Evolutionary conservation across 192 early-diverging fungal genomes (phyloP).

Genomic region (Umbelopsis vinacea): DNA sequence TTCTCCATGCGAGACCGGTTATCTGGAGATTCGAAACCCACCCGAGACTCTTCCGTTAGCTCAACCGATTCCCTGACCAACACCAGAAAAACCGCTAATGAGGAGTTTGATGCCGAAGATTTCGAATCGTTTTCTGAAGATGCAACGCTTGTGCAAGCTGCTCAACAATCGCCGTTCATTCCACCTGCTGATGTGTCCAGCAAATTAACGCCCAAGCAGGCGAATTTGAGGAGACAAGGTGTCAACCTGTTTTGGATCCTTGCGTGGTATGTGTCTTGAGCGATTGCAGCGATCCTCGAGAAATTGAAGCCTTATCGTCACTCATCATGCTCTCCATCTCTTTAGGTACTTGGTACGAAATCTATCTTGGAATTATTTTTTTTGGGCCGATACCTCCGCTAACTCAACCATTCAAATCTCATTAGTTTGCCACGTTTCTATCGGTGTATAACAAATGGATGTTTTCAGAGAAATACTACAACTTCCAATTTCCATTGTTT

Average conservation of each 20-base stretch:
- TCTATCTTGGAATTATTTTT: background rate
- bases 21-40: slow-evolving; percentile 9
- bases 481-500: slow-evolving; percentile 89
- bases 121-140: background rate
- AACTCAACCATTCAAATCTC: background rate
- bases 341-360: slow-evolving; percentile 15
- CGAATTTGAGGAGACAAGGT: background rate
- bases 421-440: slow-evolving; percentile 66
- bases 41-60: background rate
- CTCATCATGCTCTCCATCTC: background rate
- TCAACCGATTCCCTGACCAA: background rate
- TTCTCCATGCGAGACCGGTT: slow-evolving; percentile 11
- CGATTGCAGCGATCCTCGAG: background rate
- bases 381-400: too few relatives aligned
- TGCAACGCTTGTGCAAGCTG: background rate
- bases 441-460: slow-evolving; percentile 96
- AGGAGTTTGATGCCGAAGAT: background rate
- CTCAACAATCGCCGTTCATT: slow-evolving; percentile 1
- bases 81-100: background rate
- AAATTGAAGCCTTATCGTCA: background rate
- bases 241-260: slow-evolving; percentile 23
- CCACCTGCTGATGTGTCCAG: background rate
- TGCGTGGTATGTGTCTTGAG: slow-evolving; percentile 5
- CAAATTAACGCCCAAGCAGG: background rate
- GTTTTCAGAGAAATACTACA: slow-evolving; percentile 78